These are phyloP conservation scores for Dendrobium chrysotoxum DNA, from an alignment of 106 monocot genomes.

Conservation along the genomic window DNA sequence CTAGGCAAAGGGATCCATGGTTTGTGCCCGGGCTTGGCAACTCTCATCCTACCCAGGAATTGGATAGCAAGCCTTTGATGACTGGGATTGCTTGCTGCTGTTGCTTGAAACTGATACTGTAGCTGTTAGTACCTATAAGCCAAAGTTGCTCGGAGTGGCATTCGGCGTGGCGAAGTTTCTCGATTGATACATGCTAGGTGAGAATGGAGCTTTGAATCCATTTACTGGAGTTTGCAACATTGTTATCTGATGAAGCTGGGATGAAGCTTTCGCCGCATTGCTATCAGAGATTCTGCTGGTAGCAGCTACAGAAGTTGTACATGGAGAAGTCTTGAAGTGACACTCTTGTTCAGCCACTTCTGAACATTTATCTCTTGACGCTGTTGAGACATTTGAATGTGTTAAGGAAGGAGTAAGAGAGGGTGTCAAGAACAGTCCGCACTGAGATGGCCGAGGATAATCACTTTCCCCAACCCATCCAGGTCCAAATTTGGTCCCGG, in stretches of 20 bases:
- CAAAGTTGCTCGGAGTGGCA: neutral
- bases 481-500: slow-evolving; percentile 68
- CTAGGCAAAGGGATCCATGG: neutral
- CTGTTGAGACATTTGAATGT: neutral
- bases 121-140: neutral
- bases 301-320: neutral
- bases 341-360: neutral
- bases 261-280: neutral
- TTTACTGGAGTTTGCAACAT: neutral
- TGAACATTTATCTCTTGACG: neutral
- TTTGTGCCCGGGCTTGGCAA: neutral
- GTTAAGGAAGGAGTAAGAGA: neutral
- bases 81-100: neutral
- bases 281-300: neutral
- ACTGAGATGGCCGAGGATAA: slow-evolving; percentile 19
- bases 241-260: slow-evolving; percentile 21
- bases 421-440: neutral
- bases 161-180: neutral
- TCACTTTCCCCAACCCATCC: slow-evolving; percentile 81
- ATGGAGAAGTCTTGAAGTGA: neutral
- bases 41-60: neutral
- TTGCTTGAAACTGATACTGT: neutral
- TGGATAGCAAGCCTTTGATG: neutral
- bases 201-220: neutral
- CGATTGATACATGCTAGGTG: neutral